Evolutionary conservation across 805 yeast genomes (phyloP).

Genomic region (Deakozyma indianensis): DNA sequence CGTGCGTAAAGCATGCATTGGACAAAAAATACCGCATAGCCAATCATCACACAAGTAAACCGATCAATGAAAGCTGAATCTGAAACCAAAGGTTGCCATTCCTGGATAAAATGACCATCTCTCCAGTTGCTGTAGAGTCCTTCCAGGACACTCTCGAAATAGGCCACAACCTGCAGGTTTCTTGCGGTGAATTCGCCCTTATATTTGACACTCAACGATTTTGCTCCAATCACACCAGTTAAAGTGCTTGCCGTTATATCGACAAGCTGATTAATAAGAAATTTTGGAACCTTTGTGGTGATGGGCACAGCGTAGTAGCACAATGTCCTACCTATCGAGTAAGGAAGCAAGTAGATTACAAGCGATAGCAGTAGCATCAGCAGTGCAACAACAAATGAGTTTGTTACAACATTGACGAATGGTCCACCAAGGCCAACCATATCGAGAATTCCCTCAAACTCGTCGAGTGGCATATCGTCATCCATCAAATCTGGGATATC

Average conservation of each 20-base stretch:
- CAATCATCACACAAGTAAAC: background rate
- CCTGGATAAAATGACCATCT: background rate
- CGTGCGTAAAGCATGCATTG: conserved; percentile 4
- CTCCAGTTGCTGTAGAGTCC: background rate
- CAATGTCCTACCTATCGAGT: background rate
- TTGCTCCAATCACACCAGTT: background rate
- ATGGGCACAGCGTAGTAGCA: background rate
- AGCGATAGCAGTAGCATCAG: background rate
- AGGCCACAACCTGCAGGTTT: background rate
- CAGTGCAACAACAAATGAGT: background rate
- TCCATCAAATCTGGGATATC: conserved; percentile 4
- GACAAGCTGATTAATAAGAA: background rate
- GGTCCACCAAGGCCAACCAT: conserved; percentile 8
- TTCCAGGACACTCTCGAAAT: background rate
- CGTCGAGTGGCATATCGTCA: conserved; percentile 14
- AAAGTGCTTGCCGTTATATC: background rate
- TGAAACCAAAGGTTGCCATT: background rate
- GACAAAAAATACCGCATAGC: conserved; percentile 1
- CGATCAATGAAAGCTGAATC: background rate
- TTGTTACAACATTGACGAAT: background rate
- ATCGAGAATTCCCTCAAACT: conserved; percentile 16
- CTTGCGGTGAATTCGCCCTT: background rate
- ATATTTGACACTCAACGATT: background rate
- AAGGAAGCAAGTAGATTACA: conserved; percentile 2
- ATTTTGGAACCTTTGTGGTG: background rate